Evolutionary conservation across 176 grass and related monocot species (phyloP).

Genomic region (Panicum miliaceum): DNA sequence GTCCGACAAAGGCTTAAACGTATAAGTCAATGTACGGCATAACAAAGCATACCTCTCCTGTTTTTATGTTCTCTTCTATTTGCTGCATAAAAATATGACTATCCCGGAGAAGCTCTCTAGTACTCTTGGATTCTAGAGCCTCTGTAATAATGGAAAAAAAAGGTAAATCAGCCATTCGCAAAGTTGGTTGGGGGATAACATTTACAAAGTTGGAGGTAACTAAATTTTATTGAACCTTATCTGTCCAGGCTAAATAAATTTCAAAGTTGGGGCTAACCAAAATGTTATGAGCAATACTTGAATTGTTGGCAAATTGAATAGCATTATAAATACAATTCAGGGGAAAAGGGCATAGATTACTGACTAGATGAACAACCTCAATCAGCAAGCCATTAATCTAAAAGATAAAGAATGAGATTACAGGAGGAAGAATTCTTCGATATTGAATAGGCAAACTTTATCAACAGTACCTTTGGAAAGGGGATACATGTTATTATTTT

Average conservation of each 20-base stretch:
- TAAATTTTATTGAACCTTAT: background rate
- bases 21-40: background rate
- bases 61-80: conserved; percentile 30
- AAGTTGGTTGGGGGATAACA: background rate
- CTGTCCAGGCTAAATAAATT: background rate
- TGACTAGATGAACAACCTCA: background rate
- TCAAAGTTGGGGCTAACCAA: background rate
- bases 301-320: background rate
- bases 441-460: background rate
- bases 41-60: conserved; percentile 17
- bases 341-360: background rate
- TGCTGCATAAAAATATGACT: conserved; percentile 19
- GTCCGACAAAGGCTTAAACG: background rate
- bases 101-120: conserved; percentile 18
- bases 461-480: conserved; percentile 20
- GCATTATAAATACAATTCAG: background rate
- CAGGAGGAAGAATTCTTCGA: background rate
- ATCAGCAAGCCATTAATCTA: background rate
- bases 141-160: conserved; percentile 21
- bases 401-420: background rate
- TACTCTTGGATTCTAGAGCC: conserved; percentile 3
- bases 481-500: conserved; percentile 16
- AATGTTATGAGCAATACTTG: background rate
- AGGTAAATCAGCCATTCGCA: background rate
- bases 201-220: background rate